These are phyloP conservation scores for Trapa bicornis DNA, from an alignment of 345 rosid genomes.

Conservation along the genomic window DNA sequence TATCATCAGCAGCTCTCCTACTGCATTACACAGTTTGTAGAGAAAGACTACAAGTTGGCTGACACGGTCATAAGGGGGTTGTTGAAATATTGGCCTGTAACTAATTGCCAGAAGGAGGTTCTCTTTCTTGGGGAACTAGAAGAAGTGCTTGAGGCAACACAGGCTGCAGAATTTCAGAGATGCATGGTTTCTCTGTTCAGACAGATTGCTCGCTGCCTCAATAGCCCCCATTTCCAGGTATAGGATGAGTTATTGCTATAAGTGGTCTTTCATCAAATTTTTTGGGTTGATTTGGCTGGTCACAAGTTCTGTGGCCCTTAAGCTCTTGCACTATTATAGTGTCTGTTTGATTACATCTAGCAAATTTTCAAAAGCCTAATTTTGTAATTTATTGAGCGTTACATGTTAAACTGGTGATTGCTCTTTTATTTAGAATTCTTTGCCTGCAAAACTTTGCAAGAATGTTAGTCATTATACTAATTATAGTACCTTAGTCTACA, in stretches of 20 bases:
- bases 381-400: no score
- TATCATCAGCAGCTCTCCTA: constrained; percentile 73
- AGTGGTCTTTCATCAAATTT: background rate
- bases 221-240: constrained; percentile 84
- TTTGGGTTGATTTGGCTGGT: background rate
- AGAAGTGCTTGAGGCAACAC: constrained; percentile 67
- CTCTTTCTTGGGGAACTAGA: constrained; percentile 79
- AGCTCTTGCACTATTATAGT: no score
- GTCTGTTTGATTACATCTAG: no score
- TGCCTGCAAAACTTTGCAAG: no score
- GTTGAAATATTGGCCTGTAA: constrained; percentile 75
- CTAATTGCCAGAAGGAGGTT: constrained; percentile 81
- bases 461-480: no score
- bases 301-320: no score
- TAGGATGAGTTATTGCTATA: no score
- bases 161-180: constrained; percentile 63
- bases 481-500: no score
- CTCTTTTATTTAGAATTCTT: no score
- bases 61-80: constrained; percentile 52
- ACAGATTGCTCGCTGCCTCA: constrained; percentile 68
- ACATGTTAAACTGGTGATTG: no score
- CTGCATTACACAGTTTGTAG: constrained; percentile 70
- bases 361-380: no score
- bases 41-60: constrained; percentile 69
- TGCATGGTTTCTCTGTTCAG: constrained; percentile 68